Conservation (phyloP, 1,139 yeast species). For the Taphrina deformans region DNA sequence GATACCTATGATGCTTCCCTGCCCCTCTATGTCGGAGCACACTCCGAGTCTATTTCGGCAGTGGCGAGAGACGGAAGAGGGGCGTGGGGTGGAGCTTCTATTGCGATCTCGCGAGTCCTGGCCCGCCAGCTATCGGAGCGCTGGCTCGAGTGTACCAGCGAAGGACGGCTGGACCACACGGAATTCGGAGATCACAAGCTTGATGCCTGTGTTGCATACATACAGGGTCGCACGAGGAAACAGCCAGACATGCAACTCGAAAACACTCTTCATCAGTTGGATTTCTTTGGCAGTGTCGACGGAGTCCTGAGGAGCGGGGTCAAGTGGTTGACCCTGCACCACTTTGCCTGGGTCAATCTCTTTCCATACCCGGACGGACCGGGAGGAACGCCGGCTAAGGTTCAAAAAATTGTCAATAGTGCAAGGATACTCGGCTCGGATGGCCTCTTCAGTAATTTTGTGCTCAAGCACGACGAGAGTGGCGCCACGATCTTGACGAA, state of each 20-base stretch:
- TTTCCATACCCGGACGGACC: slow-evolving; percentile 10
- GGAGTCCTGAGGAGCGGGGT: slow-evolving; percentile 9
- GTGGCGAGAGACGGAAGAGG: slow-evolving; percentile 8
- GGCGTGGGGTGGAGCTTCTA: slow-evolving; percentile 17
- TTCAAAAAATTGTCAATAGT: slow-evolving; percentile 3
- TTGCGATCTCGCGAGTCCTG: not conserved
- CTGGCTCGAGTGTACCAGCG: slow-evolving; percentile 2
- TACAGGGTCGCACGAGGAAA: not conserved
- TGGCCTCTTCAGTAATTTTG: slow-evolving; percentile 1
- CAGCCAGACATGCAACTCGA: slow-evolving; percentile 7
- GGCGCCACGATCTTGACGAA: slow-evolving; percentile 5
- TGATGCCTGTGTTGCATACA: slow-evolving; percentile 17
- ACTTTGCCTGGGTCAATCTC: slow-evolving; percentile 10
- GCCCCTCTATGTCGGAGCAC: slow-evolving; percentile 1
- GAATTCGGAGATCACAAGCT: slow-evolving; percentile 13
- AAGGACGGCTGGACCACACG: slow-evolving; percentile 5
- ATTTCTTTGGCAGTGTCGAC: not conserved
- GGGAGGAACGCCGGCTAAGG: slow-evolving; percentile 3
- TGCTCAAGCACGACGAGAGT: slow-evolving; percentile 3
- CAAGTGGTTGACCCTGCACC: slow-evolving; percentile 13
- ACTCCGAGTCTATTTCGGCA: not conserved
- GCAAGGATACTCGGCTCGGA: slow-evolving; percentile 1
- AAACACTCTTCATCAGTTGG: slow-evolving; percentile 1
- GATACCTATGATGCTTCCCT: slow-evolving; percentile 1
- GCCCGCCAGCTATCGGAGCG: not conserved